A percentile compares a stretch with the other conserved stretches of the same genome.
Conservation (phyloP, 129 eudicot genomes). For the Flaveria bidentis region DNA sequence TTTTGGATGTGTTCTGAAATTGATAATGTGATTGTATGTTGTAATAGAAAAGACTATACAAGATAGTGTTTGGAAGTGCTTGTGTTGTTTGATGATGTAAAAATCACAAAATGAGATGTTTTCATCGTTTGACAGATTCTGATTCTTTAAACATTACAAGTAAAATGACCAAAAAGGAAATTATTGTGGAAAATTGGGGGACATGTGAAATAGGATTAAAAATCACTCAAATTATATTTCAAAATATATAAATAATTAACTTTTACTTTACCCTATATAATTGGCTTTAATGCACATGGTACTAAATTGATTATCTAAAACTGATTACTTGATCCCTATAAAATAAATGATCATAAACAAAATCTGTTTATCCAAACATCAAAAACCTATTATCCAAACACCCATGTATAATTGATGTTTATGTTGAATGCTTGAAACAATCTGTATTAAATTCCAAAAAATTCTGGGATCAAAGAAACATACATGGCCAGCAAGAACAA, state of each 20-base stretch:
- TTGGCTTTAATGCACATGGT: not conserved
- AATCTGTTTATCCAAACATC: not conserved
- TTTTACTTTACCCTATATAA: not conserved
- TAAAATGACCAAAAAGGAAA: not conserved
- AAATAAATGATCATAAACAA: not conserved
- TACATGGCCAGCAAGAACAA: constrained; percentile 93
- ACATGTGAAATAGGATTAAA: not conserved
- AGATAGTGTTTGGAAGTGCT: not conserved
- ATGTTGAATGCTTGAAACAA: not conserved
- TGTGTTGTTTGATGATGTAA: not conserved
- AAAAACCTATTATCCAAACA: not conserved
- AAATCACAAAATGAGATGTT: not conserved
- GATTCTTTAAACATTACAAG: not conserved
- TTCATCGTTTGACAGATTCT: not conserved
- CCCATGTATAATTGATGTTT: not conserved
- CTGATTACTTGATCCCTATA: not conserved
- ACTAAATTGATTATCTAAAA: not conserved
- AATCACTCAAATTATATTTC: not conserved
- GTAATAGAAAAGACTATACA: not conserved
- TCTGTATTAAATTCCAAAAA: constrained; percentile 6
- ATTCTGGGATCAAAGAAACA: constrained; percentile 28
- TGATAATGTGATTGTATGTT: not conserved
- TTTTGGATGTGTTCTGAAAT: not conserved
- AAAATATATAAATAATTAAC: not conserved
- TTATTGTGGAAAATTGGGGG: not conserved